Percentiles rank a stretch among this genome's conserved stretches.
Conservation (phyloP, 78 protist species). For the Dictyostelium purpureum region DNA sequence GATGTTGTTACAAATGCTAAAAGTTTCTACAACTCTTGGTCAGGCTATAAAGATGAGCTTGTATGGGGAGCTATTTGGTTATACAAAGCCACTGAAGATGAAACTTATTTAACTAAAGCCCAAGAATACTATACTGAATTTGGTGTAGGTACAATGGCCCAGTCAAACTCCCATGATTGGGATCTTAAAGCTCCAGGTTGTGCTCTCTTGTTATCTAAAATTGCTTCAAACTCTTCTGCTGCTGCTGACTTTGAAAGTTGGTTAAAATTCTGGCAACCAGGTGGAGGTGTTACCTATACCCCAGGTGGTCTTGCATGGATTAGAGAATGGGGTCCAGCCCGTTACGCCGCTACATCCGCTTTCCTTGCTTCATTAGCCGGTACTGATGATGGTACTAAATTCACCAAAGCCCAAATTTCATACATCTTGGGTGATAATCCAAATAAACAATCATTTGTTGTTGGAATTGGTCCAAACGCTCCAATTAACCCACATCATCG, state of each 20-base stretch:
- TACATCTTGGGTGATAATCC: conserved; percentile 68
- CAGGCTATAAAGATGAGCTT: conserved; percentile 60
- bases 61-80: conserved; percentile 74
- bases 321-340: conserved; percentile 72
- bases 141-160: conserved; percentile 62
- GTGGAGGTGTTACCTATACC: conserved; percentile 53
- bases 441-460: conserved; percentile 24
- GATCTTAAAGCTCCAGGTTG: conserved; percentile 73
- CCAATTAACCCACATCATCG: conserved; percentile 79
- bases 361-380: conserved; percentile 33
- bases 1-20: conserved; percentile 47
- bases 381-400: neutral
- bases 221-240: neutral
- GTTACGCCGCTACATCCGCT: conserved; percentile 62
- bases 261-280: conserved; percentile 65
- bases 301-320: conserved; percentile 81
- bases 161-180: conserved; percentile 68
- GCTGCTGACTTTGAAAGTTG: conserved; percentile 19
- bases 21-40: conserved; percentile 53
- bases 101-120: neutral
- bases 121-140: neutral
- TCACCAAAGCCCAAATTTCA: conserved; percentile 8
- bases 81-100: conserved; percentile 54
- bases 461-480: conserved; percentile 51
- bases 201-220: conserved; percentile 1